Percentiles rank a stretch among this genome's conserved stretches.
These are phyloP conservation scores for Leavenworthia alabamica DNA, from an alignment of 345 rosid species.

Conservation along the genomic window DNA sequence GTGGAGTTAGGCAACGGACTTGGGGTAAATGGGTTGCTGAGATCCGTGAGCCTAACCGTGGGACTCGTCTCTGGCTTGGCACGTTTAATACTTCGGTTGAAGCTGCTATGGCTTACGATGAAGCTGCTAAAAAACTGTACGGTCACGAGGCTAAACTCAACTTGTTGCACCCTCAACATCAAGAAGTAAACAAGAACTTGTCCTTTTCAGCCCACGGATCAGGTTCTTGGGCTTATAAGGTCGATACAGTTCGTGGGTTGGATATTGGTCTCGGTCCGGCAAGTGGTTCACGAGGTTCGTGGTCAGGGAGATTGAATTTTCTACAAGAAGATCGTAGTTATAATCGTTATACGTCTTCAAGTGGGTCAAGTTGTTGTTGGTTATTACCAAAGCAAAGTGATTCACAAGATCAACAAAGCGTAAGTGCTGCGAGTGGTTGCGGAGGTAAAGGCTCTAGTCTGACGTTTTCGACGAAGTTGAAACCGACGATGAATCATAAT, in stretches of 20 bases:
- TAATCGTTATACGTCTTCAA: not conserved
- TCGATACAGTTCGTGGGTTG: constrained; percentile 10
- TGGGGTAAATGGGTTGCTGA: constrained; percentile 74
- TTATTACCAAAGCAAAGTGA: constrained; percentile 18
- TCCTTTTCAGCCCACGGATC: constrained; percentile 12
- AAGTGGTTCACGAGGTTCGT: constrained; percentile 14
- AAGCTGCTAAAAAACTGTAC: constrained; percentile 45
- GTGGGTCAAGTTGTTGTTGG: constrained; percentile 26
- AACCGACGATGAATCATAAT: not conserved
- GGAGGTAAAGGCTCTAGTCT: not conserved
- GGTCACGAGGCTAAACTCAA: constrained; percentile 47
- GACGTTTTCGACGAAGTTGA: constrained; percentile 6
- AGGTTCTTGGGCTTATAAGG: constrained; percentile 11
- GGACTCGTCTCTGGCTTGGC: constrained; percentile 53
- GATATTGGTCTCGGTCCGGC: constrained; percentile 26
- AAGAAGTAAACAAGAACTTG: constrained; percentile 10
- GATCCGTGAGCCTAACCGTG: constrained; percentile 45
- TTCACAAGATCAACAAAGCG: constrained; percentile 12
- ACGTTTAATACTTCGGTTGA: constrained; percentile 45
- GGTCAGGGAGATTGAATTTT: constrained; percentile 12
- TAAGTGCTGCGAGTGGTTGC: not conserved
- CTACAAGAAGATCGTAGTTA: constrained; percentile 2
- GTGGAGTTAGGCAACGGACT: constrained; percentile 54
- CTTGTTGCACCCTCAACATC: constrained; percentile 28
- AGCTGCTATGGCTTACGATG: constrained; percentile 52